A percentile compares a stretch with the other conserved stretches of the same genome.
Conservation (phyloP, 2,329 filamentous ascomycete species). For the Penicillium nordicum region DNA sequence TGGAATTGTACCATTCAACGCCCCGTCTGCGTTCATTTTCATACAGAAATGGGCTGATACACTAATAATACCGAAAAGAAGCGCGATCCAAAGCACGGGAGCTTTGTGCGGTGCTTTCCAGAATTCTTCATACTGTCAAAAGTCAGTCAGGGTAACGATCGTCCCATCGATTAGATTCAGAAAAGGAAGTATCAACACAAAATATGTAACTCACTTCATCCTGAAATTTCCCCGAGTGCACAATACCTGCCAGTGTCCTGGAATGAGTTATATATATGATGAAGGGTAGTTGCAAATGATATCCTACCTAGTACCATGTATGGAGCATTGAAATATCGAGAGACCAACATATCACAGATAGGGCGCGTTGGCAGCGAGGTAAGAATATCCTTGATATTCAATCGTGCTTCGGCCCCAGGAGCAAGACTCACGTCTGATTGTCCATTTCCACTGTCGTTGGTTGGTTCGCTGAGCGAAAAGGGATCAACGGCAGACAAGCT, state of each 20-base stretch:
- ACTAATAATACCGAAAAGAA: slow-evolving; percentile 14
- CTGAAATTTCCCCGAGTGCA: slow-evolving; percentile 15
- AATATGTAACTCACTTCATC: slow-evolving; percentile 6
- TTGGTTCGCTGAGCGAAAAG: background rate
- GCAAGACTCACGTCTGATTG: slow-evolving; percentile 4
- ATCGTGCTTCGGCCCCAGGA: background rate
- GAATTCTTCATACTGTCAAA: slow-evolving; percentile 16
- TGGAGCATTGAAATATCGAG: slow-evolving; percentile 12
- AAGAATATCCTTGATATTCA: slow-evolving; percentile 3
- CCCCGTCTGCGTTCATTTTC: background rate
- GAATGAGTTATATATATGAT: background rate
- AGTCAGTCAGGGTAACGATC: background rate
- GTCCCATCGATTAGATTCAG: background rate
- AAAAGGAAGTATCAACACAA: background rate
- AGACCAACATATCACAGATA: slow-evolving; percentile 10
- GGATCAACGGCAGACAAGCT: background rate
- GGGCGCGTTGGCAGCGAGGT: slow-evolving; percentile 4
- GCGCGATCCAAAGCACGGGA: slow-evolving; percentile 15
- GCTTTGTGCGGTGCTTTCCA: slow-evolving; percentile 14
- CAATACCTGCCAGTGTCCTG: slow-evolving; percentile 3
- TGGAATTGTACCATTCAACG: background rate
- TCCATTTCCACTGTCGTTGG: background rate
- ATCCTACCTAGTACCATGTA: slow-evolving; percentile 13
- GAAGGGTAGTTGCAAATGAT: background rate
- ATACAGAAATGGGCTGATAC: background rate